Evolutionary conservation across 2,329 filamentous ascomycete genomes (phyloP).

Genomic region (Fusarium illudens): DNA sequence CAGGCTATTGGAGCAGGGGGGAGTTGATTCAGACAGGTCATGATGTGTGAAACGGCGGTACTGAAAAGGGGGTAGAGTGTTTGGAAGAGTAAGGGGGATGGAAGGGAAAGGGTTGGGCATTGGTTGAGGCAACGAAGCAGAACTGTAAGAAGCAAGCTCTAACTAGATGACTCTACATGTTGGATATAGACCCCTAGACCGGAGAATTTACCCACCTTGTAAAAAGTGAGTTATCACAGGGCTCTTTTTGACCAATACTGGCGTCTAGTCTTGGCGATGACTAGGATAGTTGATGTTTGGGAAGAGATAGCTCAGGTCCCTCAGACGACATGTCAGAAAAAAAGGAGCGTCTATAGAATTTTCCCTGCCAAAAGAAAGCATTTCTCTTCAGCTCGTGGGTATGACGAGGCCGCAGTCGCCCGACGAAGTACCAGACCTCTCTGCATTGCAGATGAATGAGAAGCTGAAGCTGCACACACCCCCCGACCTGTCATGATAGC

Average conservation of each 20-base stretch:
- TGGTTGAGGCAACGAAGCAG: neutral
- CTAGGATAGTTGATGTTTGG: neutral
- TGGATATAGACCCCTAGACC: neutral
- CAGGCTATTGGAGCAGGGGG: slow-evolving; percentile 4
- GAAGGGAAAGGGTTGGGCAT: neutral
- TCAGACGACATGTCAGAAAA: neutral
- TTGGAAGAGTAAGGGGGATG: neutral
- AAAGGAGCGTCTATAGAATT: neutral
- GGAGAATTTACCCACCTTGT: neutral
- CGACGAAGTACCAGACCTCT: slow-evolving; percentile 7
- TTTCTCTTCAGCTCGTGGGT: neutral
- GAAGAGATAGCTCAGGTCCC: neutral
- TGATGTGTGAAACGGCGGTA: neutral
- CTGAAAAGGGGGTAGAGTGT: neutral
- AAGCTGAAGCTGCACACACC: neutral
- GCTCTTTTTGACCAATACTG: neutral
- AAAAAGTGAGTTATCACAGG: neutral
- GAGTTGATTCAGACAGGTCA: neutral
- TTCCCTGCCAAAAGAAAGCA: neutral
- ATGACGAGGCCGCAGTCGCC: neutral
- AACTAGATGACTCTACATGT: neutral
- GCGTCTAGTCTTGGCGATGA: neutral
- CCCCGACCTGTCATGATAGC: neutral
- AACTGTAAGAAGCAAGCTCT: neutral
- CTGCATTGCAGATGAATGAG: slow-evolving; percentile 8